Percentiles rank a stretch among this genome's conserved stretches.
These are phyloP conservation scores for Acaromyces ingoldii DNA, from an alignment of 1,284 basidiomycete genomes.

Conservation along the genomic window DNA sequence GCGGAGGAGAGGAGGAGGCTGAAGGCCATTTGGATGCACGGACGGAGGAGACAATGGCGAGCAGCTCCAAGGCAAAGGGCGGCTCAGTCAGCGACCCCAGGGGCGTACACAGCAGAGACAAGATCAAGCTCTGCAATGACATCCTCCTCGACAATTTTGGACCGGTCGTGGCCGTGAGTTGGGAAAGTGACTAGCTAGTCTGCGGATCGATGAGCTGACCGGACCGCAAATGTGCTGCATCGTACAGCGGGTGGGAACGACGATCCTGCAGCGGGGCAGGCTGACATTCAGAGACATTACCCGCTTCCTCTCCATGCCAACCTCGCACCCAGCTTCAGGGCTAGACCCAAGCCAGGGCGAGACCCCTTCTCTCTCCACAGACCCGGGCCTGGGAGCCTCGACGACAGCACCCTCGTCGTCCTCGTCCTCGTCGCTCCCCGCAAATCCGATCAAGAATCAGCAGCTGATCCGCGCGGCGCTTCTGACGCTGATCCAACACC, in stretches of 20 bases:
- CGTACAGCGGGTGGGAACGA: conserved; percentile 68
- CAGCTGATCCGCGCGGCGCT: conserved; percentile 69
- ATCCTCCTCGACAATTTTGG: conserved; percentile 76
- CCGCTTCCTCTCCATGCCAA: conserved; percentile 31
- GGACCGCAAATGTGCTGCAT: not conserved
- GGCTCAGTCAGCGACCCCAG: not conserved
- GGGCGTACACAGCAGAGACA: conserved; percentile 16
- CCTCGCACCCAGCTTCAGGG: not conserved
- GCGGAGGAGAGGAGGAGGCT: no score
- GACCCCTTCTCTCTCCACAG: no score
- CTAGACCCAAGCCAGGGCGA: conserved; percentile 4
- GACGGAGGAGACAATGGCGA: no score
- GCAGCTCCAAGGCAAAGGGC: no score
- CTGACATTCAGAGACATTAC: conserved; percentile 61
- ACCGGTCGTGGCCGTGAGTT: conserved; percentile 65
- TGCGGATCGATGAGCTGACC: not conserved
- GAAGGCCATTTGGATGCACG: no score
- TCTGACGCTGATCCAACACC: conserved; percentile 83
- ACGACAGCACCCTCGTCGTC: conserved; percentile 12
- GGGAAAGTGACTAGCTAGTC: conserved; percentile 2
- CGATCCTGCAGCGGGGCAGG: conserved; percentile 77
- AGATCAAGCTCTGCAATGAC: conserved; percentile 62
- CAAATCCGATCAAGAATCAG: conserved; percentile 59
- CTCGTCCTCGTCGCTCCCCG: conserved; percentile 59
- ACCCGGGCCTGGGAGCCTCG: conserved; percentile 9